These are phyloP conservation scores for Dothistroma septosporum DNA, from an alignment of 2,329 filamentous ascomycete genomes.

Conservation along the genomic window DNA sequence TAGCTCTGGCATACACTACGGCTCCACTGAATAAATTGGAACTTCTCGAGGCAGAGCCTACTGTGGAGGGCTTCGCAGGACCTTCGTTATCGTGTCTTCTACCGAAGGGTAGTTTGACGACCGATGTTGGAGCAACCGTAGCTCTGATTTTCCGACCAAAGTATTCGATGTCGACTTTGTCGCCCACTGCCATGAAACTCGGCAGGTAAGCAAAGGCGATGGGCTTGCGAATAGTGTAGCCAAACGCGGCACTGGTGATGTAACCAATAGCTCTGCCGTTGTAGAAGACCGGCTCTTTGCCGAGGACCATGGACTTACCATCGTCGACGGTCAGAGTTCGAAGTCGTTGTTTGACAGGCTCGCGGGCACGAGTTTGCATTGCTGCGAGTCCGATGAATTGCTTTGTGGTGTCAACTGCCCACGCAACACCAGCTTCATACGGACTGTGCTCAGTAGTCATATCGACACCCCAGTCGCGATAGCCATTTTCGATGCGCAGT, in stretches of 20 bases:
- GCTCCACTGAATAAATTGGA: background rate
- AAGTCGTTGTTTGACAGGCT: conserved; percentile 36
- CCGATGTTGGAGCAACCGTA: conserved; percentile 40
- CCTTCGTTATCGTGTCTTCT: conserved; percentile 1
- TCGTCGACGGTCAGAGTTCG: conserved; percentile 56
- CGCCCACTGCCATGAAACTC: conserved; percentile 44
- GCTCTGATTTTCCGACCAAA: conserved; percentile 54
- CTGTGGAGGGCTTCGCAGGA: background rate
- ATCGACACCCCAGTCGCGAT: conserved; percentile 55
- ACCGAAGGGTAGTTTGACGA: background rate
- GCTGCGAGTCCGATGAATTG: conserved; percentile 52
- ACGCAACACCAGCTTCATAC: conserved; percentile 54
- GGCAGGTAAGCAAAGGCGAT: conserved; percentile 59
- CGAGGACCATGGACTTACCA: conserved; percentile 54
- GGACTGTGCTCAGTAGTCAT: conserved; percentile 60
- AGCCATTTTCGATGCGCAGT: conserved; percentile 57
- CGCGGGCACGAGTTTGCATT: conserved; percentile 41
- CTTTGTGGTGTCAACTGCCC: conserved; percentile 49
- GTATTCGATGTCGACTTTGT: conserved; percentile 57
- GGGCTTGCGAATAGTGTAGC: conserved; percentile 56
- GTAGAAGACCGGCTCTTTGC: conserved; percentile 59
- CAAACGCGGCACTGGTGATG: conserved; percentile 59
- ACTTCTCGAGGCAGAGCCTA: background rate
- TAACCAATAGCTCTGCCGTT: conserved; percentile 51
- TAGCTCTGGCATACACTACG: background rate